phyloP scores from a whole-genome alignment of 495 filamentous ascomycete genomes.

The Penicillium canescens region DNA sequence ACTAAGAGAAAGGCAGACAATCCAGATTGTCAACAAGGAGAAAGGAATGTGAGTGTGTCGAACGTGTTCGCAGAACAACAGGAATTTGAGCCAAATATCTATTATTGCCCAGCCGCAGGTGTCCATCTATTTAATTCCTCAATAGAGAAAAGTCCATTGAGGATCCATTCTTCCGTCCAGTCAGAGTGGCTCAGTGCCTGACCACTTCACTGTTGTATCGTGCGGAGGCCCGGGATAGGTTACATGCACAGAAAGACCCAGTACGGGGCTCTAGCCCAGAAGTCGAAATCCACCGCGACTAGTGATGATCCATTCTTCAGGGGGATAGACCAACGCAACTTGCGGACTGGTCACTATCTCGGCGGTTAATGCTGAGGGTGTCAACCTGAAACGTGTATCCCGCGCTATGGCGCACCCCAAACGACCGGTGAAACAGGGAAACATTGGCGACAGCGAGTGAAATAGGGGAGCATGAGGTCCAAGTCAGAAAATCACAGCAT shows the following conservation, averaged over 20 bases:
- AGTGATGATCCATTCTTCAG: constrained; percentile 9
- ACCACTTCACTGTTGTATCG: background rate
- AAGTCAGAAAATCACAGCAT: background rate
- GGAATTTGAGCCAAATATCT: constrained; percentile 13
- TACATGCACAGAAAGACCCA: background rate
- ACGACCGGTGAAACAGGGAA: constrained; percentile 9
- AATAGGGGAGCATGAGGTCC: background rate
- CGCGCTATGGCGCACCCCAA: background rate
- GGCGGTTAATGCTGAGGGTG: constrained; percentile 1
- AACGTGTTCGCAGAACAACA: constrained; percentile 7
- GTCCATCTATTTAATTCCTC: background rate
- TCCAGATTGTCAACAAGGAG: constrained; percentile 25
- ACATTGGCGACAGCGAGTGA: background rate
- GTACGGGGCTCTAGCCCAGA: constrained; percentile 4
- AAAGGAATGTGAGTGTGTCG: constrained; percentile 27
- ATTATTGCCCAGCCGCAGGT: background rate
- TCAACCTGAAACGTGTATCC: constrained; percentile 7
- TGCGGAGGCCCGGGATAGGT: background rate
- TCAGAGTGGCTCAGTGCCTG: background rate
- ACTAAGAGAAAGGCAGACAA: constrained; percentile 19
- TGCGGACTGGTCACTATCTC: constrained; percentile 3
- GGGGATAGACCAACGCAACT: background rate
- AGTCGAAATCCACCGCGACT: background rate
- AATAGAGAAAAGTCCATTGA: background rate
- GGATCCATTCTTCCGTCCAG: constrained; percentile 6